Base-by-base conservation (phyloP, 1,284 basidiomycete species). In the Sphaerobolus stellatus region DNA sequence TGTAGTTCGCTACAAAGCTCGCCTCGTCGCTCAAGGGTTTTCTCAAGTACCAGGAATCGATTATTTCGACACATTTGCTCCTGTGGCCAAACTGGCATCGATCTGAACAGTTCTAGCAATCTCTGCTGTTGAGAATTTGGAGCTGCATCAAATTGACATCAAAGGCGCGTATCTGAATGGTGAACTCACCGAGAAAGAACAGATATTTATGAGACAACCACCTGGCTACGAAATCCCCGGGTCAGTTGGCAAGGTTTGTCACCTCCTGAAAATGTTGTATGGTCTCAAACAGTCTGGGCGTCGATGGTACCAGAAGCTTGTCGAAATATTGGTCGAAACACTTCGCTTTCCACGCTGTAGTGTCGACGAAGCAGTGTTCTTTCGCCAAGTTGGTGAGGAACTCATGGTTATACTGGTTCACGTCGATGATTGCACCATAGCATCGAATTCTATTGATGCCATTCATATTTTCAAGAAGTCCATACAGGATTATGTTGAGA, bases 151-250 rank as follows among this genome's bases (percentile, higher is more conserved):
- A 38, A 67, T 78, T n/a, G 71, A 80, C 56, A 65, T 79, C 56
- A 71, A 71, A 22, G 76, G 71, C 0, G 77, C 78, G 0, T 82
- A 73, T 58, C 65, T 78, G 0, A 72, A 77, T 59, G 74, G 74
- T 1, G 43, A 65, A 0, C 65, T 82, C 0, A 58, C 61, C 20
- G 52, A 64, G 5, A 63, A 74, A 1, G 72, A 77, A 46, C 62
- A 66, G 1, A 64, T 77, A 29, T 77, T 72, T 54, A 66, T 77
- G 60, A 59, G 71, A n/a, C 73, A 74, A 51, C 74, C 71, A 0
- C 47, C 59, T 6, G 71, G 67, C 13, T 68, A 58, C 33, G 49
- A 48, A 24, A 53, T 54, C 8, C 56, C 55, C 13, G 62, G 60
- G 1, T 61, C 58, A 0, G 29, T 36, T 28, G 33, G 40, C 4